Evolutionary conservation across 108 stramenopile genomes (phyloP).

Genomic region (Chaetoceros tenuissimus): DNA sequence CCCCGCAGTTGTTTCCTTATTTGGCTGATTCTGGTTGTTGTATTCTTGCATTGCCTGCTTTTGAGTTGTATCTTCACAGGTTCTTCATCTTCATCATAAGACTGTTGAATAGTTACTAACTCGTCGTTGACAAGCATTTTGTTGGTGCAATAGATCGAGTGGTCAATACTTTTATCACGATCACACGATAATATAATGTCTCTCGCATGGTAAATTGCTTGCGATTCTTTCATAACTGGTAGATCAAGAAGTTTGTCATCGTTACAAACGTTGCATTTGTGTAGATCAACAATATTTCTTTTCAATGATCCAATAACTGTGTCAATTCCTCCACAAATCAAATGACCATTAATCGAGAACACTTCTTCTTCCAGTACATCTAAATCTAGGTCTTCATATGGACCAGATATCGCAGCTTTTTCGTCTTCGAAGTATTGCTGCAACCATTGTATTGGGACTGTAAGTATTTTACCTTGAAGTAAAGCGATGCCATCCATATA

Average conservation of each 20-base stretch:
- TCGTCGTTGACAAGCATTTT: constrained; percentile 59
- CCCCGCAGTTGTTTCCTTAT: too few relatives aligned
- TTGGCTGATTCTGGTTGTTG: too few relatives aligned
- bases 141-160: constrained; percentile 76
- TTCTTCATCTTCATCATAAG: too few relatives aligned
- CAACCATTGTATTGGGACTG: constrained; percentile 74
- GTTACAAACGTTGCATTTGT: too few relatives aligned
- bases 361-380: constrained; percentile 52
- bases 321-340: constrained; percentile 63
- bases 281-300: constrained; percentile 37
- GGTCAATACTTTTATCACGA: constrained; percentile 72
- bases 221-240: constrained; percentile 67
- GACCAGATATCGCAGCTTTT: constrained; percentile 23
- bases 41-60: too few relatives aligned
- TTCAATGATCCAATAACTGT: constrained; percentile 59
- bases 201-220: constrained; percentile 62
- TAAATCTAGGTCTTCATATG: too few relatives aligned
- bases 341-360: constrained; percentile 49
- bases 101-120: too few relatives aligned
- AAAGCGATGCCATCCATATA: constrained; percentile 41
- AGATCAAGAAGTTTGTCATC: too few relatives aligned
- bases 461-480: constrained; percentile 21
- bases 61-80: too few relatives aligned
- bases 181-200: constrained; percentile 71
- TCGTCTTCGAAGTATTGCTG: constrained; percentile 48